phyloP scores from a whole-genome alignment of 2,329 filamentous ascomycete genomes.

The Fonsecaea pugnacius region DNA sequence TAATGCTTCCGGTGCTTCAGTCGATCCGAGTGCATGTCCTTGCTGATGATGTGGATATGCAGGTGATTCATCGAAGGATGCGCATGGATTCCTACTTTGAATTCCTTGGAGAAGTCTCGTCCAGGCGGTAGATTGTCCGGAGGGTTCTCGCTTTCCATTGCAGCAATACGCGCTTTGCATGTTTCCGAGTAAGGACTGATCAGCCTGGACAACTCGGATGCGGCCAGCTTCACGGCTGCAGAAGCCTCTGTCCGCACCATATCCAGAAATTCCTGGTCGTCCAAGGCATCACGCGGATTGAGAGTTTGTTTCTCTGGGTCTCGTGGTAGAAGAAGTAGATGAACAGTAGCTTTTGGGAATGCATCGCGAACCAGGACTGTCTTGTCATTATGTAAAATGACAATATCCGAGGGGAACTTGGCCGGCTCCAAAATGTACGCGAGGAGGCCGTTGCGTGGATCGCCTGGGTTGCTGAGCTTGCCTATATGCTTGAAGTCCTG shows the following conservation, averaged over 20 bases:
- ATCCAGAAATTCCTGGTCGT: conserved; percentile 70
- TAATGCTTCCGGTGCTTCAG: conserved; percentile 87
- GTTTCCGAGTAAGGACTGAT: conserved; percentile 57
- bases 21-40: conserved; percentile 73
- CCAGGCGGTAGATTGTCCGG: conserved; percentile 62
- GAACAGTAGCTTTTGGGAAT: conserved; percentile 83
- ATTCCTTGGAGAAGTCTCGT: conserved; percentile 76
- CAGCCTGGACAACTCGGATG: conserved; percentile 34
- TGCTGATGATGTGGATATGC: conserved; percentile 84
- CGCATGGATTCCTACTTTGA: conserved; percentile 80
- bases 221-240: conserved; percentile 67
- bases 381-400: conserved; percentile 65
- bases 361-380: conserved; percentile 80
- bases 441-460: conserved; percentile 52
- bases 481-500: conserved; percentile 20
- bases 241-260: conserved; percentile 64
- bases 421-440: conserved; percentile 69
- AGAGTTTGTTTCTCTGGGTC: conserved; percentile 62
- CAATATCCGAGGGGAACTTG: conserved; percentile 63
- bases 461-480: conserved; percentile 29
- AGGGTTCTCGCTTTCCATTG: conserved; percentile 61
- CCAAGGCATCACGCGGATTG: conserved; percentile 79
- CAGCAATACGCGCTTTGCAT: conserved; percentile 65
- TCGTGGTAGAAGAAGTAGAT: conserved; percentile 85
- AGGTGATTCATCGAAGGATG: conserved; percentile 90